These are phyloP conservation scores for Monilinia aucupariae DNA, from an alignment of 2,329 filamentous ascomycete species.

Conservation along the genomic window DNA sequence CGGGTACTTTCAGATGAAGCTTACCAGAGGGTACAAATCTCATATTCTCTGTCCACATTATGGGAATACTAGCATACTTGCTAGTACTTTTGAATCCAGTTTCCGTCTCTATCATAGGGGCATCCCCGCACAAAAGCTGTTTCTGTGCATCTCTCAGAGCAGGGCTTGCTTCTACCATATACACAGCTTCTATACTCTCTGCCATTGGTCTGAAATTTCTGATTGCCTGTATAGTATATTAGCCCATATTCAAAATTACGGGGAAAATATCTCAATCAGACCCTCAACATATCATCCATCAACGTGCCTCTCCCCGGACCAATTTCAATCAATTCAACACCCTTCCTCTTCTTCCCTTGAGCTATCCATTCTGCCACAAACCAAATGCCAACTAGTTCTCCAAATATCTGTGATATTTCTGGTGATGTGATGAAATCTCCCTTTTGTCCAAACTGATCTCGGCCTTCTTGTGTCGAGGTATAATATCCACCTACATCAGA, in stretches of 20 bases:
- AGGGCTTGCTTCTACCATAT: slow-evolving; percentile 89
- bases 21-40: slow-evolving; percentile 23
- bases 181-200: slow-evolving; percentile 75
- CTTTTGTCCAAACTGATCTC: slow-evolving; percentile 85
- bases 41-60: slow-evolving; percentile 77
- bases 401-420: slow-evolving; percentile 96
- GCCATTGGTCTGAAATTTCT: slow-evolving; percentile 75
- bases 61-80: slow-evolving; percentile 68
- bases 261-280: slow-evolving; percentile 41
- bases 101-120: slow-evolving; percentile 62
- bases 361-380: slow-evolving; percentile 94
- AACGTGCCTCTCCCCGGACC: slow-evolving; percentile 90
- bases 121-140: slow-evolving; percentile 71
- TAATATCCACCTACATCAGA: slow-evolving; percentile 91
- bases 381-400: slow-evolving; percentile 91
- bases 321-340: slow-evolving; percentile 86
- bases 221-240: slow-evolving; percentile 58
- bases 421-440: slow-evolving; percentile 97
- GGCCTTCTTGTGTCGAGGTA: slow-evolving; percentile 62
- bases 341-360: slow-evolving; percentile 67
- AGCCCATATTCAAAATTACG: slow-evolving; percentile 16
- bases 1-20: not conserved
- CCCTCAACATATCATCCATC: slow-evolving; percentile 93
- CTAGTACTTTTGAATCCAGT: slow-evolving; percentile 68
- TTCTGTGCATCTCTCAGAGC: slow-evolving; percentile 74